Base-by-base conservation (phyloP, 768 basidiomycete genomes). In the Cystofilobasidium macerans region DNA sequence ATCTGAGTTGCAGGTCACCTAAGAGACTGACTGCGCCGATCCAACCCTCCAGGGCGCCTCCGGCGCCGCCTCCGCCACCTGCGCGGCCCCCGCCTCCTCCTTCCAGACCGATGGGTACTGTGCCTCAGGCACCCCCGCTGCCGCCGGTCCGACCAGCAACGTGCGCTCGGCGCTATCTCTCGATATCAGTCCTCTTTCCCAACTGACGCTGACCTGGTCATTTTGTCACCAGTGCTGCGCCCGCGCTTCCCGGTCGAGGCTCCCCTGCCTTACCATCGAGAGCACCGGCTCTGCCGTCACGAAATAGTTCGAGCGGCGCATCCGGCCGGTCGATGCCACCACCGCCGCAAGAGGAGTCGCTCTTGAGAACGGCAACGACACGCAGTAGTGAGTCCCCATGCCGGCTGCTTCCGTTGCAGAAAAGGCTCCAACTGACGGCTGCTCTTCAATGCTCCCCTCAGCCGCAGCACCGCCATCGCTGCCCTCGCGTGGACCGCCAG, bases 121-220 rank as follows among this genome's bases (percentile, higher is more conserved):
- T n/a, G 5, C 6, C 45, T 22, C 45, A 63, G 56, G 26, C 42
- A 53, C 68, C 45, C 64, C 68, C 69, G 2, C 60, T 67, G 36
- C 72, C 72, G 12, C 77, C 78, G 20, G 71, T 67, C 36, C 76
- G 80, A n/a, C 57, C 57, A 3, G 11, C 18, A 1, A 28, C 36
- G 57, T 33, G 32, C 33, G 36, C 35, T 5, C 30, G n/a, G n/a
- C n/a, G n/a, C n/a, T n/a, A 22, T 30, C 33, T 13, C 26, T 33
- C 22, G 3, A 3, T 8, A 20, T 8, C 30, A 20, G 11, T 35
- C 22, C n/a, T 14, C 22, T n/a, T 33, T 6, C 22, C 54, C 28
- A 14, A 57, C 5, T 8, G 6, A 6, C 18, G 8, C 20, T 8
- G 28, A 4, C 22, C 32, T 57, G 26, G 12, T 35, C 22, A 28